These are phyloP conservation scores for Mycosphaerella arachidis DNA, from an alignment of 2,329 filamentous ascomycete species.

Conservation along the genomic window DNA sequence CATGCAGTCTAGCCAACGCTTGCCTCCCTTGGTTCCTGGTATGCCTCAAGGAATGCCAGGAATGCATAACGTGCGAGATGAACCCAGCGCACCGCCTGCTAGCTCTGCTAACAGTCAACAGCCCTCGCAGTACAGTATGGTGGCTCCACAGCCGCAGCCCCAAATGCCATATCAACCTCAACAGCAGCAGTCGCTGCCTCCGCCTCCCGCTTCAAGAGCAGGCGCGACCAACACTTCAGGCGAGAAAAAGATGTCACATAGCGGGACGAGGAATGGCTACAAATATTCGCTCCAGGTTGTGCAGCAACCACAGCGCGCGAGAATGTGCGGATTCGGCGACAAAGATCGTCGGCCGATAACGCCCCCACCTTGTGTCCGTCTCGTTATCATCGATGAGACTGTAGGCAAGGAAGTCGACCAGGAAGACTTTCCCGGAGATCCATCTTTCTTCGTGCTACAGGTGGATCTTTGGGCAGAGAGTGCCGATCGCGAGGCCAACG, in stretches of 20 bases:
- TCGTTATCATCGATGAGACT: slow-evolving; percentile 69
- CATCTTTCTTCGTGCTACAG: slow-evolving; percentile 52
- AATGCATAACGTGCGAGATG: slow-evolving; percentile 18
- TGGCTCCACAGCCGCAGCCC: slow-evolving; percentile 12
- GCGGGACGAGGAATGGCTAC: slow-evolving; percentile 18
- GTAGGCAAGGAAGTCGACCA: slow-evolving; percentile 79
- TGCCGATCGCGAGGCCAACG: slow-evolving; percentile 60
- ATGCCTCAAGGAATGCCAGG: slow-evolving; percentile 12
- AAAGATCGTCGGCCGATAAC: slow-evolving; percentile 98
- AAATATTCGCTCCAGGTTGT: slow-evolving; percentile 52
- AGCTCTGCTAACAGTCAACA: slow-evolving; percentile 20
- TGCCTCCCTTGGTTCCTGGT: slow-evolving; percentile 18
- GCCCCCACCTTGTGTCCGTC: slow-evolving; percentile 82
- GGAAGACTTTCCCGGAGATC: slow-evolving; percentile 60
- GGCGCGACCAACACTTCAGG: slow-evolving; percentile 5
- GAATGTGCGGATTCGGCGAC: slow-evolving; percentile 98
- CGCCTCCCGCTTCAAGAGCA: slow-evolving; percentile 5
- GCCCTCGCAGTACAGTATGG: slow-evolving; percentile 13
- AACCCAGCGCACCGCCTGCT: slow-evolving; percentile 14
- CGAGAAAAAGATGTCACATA: slow-evolving; percentile 17
- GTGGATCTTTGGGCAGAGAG: slow-evolving; percentile 65
- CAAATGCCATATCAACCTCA: slow-evolving; percentile 11
- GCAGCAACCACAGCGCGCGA: slow-evolving; percentile 86
- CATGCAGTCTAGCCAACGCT: slow-evolving; percentile 18
- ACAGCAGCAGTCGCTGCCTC: slow-evolving; percentile 2